Base-by-base conservation (phyloP, 2,329 filamentous ascomycete genomes). In the Trichoderma simmonsii region DNA sequence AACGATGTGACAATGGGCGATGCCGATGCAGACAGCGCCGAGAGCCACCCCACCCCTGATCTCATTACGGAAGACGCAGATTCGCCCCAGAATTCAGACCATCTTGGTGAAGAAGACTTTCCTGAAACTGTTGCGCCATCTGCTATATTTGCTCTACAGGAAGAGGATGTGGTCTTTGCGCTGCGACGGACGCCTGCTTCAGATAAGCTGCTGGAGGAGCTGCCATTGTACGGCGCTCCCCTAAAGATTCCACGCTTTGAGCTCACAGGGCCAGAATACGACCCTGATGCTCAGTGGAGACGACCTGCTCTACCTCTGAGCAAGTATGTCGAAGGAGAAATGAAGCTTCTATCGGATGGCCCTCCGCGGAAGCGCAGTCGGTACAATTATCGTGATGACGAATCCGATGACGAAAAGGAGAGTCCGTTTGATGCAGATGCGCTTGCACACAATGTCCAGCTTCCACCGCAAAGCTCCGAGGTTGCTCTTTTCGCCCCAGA, bases 401-500 rank as follows among this genome's bases (percentile, higher is more conserved):
- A 91, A 67, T 89, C 89, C 12, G 87, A 90, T 24, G 85, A 88
- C 28, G 89, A 90, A 39, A 82, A 85, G 74, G 82, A 86, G 73
- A 77, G 84, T 14, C 89, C 89, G 60, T 89, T 90, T 59, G 85
- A 88, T 32, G 85, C 86, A 26, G 87, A 88, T 36, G 83, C 86
- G 75, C 79, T 83, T 70, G 77, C 84, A 2, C 82, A 84, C 6
- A 80, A 82, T 6, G 79, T 83, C 32, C 80, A 88, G 56, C 79
- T 95, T 9, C 86, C 88, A 1, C 91, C 94, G 0, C 89, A 92
- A 74, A 91, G 92, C 75, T 89, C 86, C 2, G 89, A 93, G 73
- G 93, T 98, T 72, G 95, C 95, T 1, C 84, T 99, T 0, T 99
- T 99, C 82, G 90, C 93, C 74, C 90, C 93, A 0, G 93, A 97